Base-by-base conservation (phyloP, 2,329 filamentous ascomycete species). In the Ophiostoma sp. region DNA sequence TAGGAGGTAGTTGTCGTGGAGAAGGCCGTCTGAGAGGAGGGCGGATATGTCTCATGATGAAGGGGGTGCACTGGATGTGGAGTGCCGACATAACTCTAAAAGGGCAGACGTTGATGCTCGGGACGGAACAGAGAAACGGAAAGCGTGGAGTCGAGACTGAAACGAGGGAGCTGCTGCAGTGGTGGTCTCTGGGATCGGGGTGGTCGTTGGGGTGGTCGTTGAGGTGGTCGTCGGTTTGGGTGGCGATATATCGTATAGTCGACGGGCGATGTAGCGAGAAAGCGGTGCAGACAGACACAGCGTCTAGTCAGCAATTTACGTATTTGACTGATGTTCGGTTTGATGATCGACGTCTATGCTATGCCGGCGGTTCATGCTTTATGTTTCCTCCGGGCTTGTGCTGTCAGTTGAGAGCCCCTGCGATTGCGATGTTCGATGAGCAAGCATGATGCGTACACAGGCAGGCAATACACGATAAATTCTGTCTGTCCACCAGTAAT, bases 21-120 rank as follows among this genome's bases (percentile, higher is more conserved):
- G 52, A n/a, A 27, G 52, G 13, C 4, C 1, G 52, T 4, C 8
- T 4, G 48, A 54, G 48, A 54, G n/a, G 48, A 54, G 52, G 4
- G 52, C 52, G 52, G 52, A 57, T 57, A 23, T 27, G 52, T 57
- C 52, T 57, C 52, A 57, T 57, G 52, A 57, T 27, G 52, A 57
- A 57, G 52, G 52, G 52, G 52, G 23, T 57, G 52, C 23, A 57
- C 52, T 57, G 6, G n/a, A 27, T 57, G 52, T 57, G 52, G 52
- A 57, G 52, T 57, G 52, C n/a, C 52, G 52, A 57, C 52, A 31
- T 57, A 31, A 57, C 52, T 57, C 23, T 57, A 31, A 57, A 57
- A 27, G 52, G 23, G 11, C 23, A 57, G 52, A 11, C 13, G 13
- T n/a, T 27, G 8, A 13, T 27, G n/a, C 52, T 31, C 52, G 52